phyloP scores from a whole-genome alignment of 2,329 filamentous ascomycete species.

The Elsinoe fawcettii region DNA sequence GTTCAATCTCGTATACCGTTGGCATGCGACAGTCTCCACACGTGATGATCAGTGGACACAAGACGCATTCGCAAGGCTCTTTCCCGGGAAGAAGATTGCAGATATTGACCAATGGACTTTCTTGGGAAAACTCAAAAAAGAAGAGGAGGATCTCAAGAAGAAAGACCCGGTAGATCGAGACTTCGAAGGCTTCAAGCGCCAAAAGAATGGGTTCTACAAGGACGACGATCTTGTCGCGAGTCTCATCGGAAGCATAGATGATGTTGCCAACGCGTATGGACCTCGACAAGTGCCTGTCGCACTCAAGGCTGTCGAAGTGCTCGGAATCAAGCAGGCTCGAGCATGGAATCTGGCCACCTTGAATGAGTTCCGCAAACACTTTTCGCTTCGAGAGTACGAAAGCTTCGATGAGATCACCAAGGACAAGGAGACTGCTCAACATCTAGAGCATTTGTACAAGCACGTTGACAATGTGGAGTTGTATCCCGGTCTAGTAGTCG shows the following conservation, averaged over 20 bases:
- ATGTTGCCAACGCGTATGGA: constrained; percentile 53
- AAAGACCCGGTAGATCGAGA: constrained; percentile 27
- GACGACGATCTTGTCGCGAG: constrained; percentile 52
- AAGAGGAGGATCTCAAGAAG: constrained; percentile 25
- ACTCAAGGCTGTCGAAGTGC: constrained; percentile 54
- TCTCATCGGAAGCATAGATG: constrained; percentile 52
- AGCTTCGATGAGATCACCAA: constrained; percentile 53
- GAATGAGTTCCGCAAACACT: constrained; percentile 59
- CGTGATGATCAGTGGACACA: constrained; percentile 41
- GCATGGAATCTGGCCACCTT: constrained; percentile 55
- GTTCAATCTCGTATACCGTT: constrained; percentile 49
- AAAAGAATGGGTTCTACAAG: constrained; percentile 44
- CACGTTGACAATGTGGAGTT: constrained; percentile 61
- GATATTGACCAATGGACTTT: constrained; percentile 24
- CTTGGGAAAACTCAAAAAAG: constrained; percentile 25
- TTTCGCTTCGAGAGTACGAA: constrained; percentile 50
- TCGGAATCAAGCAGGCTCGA: constrained; percentile 55
- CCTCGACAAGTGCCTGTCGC: constrained; percentile 51
- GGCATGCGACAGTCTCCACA: constrained; percentile 39
- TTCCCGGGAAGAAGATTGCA: constrained; percentile 19
- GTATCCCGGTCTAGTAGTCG: constrained; percentile 60
- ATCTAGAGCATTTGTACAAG: constrained; percentile 53
- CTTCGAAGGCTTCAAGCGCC: constrained; percentile 28
- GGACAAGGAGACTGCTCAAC: constrained; percentile 48
- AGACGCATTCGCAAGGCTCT: constrained; percentile 31